A percentile compares a stretch with the other conserved stretches of the same genome.
Conservation (phyloP, 306 rosid genomes). For the Quillaja saponaria region DNA sequence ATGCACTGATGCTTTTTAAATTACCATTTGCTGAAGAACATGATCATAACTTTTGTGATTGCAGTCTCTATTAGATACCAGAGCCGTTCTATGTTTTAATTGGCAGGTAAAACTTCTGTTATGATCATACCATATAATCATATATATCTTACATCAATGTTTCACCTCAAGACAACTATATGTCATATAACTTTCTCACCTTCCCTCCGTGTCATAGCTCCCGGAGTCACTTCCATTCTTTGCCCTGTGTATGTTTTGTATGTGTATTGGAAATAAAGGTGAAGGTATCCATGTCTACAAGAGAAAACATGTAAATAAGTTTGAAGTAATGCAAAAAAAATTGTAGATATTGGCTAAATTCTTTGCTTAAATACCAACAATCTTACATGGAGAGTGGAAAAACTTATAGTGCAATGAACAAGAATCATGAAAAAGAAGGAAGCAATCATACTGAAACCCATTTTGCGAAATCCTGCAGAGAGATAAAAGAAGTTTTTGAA, state of each 20-base stretch:
- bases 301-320: slow-evolving; percentile 20
- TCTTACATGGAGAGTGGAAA: slow-evolving; percentile 70
- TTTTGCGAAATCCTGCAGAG: slow-evolving; percentile 48
- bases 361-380: neutral
- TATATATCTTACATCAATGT: too few relatives aligned
- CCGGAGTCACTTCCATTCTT: slow-evolving; percentile 76
- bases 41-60: too few relatives aligned
- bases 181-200: slow-evolving; percentile 33
- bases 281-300: slow-evolving; percentile 82
- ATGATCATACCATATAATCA: too few relatives aligned
- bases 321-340: neutral
- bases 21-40: too few relatives aligned
- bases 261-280: slow-evolving; percentile 58
- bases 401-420: slow-evolving; percentile 53
- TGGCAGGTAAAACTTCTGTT: too few relatives aligned
- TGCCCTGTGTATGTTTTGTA: slow-evolving; percentile 64
- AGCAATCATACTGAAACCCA: slow-evolving; percentile 55
- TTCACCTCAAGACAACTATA: neutral
- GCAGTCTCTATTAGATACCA: too few relatives aligned
- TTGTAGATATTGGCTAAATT: neutral
- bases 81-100: too few relatives aligned
- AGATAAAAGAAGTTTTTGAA: neutral
- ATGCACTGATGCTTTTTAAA: too few relatives aligned
- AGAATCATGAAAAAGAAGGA: slow-evolving; percentile 48
- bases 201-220: slow-evolving; percentile 76